A percentile compares a stretch with the other conserved stretches of the same genome.
Evolutionary conservation across 768 basidiomycete species (phyloP).

Genomic region (Suillus ampliporus): DNA sequence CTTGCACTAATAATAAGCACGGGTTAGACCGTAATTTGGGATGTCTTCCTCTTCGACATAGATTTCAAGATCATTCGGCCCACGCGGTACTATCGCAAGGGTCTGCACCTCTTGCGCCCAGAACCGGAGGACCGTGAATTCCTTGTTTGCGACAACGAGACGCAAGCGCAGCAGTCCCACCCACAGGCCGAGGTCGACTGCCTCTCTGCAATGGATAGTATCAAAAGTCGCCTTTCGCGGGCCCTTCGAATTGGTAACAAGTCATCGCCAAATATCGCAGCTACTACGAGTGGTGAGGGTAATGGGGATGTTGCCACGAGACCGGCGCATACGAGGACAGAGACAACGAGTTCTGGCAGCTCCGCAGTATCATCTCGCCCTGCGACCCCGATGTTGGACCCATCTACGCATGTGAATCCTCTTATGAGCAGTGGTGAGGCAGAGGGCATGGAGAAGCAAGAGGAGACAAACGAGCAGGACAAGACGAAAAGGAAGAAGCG

Average conservation of each 20-base stretch:
- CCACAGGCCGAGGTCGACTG: constrained; percentile 39
- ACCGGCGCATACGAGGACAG: constrained; percentile 16
- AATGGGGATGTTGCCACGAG: constrained; percentile 6
- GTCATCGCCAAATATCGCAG: constrained; percentile 21
- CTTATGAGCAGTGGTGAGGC: constrained; percentile 35
- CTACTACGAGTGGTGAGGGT: constrained; percentile 7
- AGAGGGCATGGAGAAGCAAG: constrained; percentile 22
- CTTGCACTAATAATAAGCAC: constrained; percentile 8
- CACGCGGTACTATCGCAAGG: constrained; percentile 85
- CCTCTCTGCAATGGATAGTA: constrained; percentile 52
- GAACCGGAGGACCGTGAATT: constrained; percentile 34
- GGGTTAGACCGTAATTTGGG: constrained; percentile 78
- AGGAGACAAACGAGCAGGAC: constrained; percentile 40
- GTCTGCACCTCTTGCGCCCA: constrained; percentile 68
- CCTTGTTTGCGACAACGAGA: constrained; percentile 24
- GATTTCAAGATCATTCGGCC: constrained; percentile 93
- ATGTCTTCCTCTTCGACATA: constrained; percentile 90
- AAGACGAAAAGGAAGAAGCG: constrained; percentile 54
- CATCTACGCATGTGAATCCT: constrained; percentile 76
- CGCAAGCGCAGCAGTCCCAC: constrained; percentile 17
- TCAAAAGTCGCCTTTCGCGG: constrained; percentile 52
- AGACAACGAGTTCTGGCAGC: constrained; percentile 38
- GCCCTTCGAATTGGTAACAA: constrained; percentile 44
- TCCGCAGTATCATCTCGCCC: constrained; percentile 46
- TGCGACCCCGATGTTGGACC: constrained; percentile 72